Evolutionary conservation across 2,329 filamentous ascomycete genomes (phyloP), one percentile per base, ranked within the genome.

Genomic region (Cordyceps javanica): DNA sequence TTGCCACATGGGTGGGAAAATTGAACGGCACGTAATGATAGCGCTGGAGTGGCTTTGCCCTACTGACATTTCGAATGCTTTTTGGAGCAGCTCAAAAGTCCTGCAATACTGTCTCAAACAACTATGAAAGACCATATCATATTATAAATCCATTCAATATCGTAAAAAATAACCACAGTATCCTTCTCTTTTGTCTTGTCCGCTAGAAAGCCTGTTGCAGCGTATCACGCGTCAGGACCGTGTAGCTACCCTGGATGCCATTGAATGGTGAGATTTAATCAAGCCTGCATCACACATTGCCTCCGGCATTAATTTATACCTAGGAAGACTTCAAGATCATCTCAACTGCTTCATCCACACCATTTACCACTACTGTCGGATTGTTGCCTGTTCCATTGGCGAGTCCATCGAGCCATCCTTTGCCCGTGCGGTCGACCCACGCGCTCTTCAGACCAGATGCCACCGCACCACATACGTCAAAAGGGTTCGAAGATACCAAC

Each of bases 401-500:
- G 46, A 89, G 70, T 10, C 70, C 72, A 72, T 91, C 88, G 60
- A 78, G 73, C 88, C 88, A 91, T 3, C 86, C 86, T 9, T 70
- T 75, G 0, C 81, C 80, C 14, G 67, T 69, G 26, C 88, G 74
- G 71, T 90, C 86, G 6, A 91, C 80, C 83, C 86, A 91, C 13
- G 78, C 82, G 25, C 83, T 80, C 63, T 80, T 77, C 72, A 90
- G 72, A 0, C 87, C 87, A 5, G 78, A 75, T 1, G 76, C 75
- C 60, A 76, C 77, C 1, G 87, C 85, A 0, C 89, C 88, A 0
- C 85, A 78, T 16, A 88, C 73, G 67, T 91, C 88, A 67, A 91
- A 91, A 2, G 88, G 84, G 66, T 91, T 91, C 1, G 82, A 82
- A 62, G 81, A 88, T 6, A 92, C 78, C 8, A 91, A 70, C 86